Evolutionary conservation across 352 stramenopile genomes (phyloP), one percentile per base, ranked within the genome.

Genomic region (Lagenidium sp.): DNA sequence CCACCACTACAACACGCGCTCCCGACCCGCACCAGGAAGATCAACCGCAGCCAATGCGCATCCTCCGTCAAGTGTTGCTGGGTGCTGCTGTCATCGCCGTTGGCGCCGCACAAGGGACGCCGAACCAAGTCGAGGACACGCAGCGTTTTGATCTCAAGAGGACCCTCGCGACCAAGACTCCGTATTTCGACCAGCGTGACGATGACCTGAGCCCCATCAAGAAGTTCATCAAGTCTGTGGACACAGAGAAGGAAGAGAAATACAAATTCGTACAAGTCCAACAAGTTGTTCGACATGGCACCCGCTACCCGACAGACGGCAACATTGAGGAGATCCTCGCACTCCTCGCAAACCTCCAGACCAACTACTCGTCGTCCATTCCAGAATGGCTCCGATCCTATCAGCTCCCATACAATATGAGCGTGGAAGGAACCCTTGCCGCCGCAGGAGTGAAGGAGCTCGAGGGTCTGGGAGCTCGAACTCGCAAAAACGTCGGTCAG

Each of bases 301-400:
- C 41, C 1, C 45, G 66, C 5, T 90, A 74, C 47, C 78, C 78
- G 3, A 87, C 70, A 6, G 48, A 44, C 20, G 37, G 44, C 13
- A 79, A 75, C 44, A 81, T 78, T 18, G 20, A 48, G 18, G 59
- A 80, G 12, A 85, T 85, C 31, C 35, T 70, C 23, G 44, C 38
- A 21, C 39, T 87, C 7, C 38, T 88, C 11, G 23, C 50, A 4
- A 77, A 57, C 30, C 38, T 83, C 13, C 49, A 71, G 24, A 54
- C 50, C 7, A 49, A 34, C 13, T 80, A 76, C 26, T 23, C 43
- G 1, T 37, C 47, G 2, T 23, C 41, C 15, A 43, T 82, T 23
- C 78, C 78, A 1, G 15, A n/a, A 16, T 88, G 78, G 75, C 54
- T 88, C 46, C 58, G 43, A 26, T 68, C 64, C 36, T 91, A 88